A percentile compares a stretch with the other conserved stretches of the same genome.
Evolutionary conservation across 2,329 filamentous ascomycete species (phyloP).

Genomic region (Pseudogymnoascus sp.): DNA sequence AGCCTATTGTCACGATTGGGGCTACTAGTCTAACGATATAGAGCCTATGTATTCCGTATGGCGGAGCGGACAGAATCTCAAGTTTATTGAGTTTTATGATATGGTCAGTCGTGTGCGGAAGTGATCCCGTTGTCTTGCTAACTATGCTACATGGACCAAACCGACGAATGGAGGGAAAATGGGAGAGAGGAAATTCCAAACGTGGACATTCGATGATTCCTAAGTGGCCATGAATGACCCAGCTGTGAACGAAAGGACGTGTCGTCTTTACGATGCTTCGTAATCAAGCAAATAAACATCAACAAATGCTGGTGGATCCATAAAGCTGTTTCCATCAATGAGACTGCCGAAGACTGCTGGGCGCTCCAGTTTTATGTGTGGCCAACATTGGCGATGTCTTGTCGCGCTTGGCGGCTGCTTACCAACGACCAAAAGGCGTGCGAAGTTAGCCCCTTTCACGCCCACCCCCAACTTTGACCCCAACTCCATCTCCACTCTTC

Average conservation of each 20-base stretch:
- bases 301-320: neutral
- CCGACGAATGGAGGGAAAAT: neutral
- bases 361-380: neutral
- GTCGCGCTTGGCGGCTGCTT: constrained; percentile 7
- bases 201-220: neutral
- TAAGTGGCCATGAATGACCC: neutral
- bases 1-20: neutral
- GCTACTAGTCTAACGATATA: neutral
- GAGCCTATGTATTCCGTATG: neutral
- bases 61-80: neutral
- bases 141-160: neutral
- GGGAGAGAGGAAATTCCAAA: neutral
- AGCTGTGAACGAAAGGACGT: neutral
- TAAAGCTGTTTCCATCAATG: constrained; percentile 2
- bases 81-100: neutral
- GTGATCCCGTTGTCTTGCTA: neutral
- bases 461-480: neutral
- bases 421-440: neutral
- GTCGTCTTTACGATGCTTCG: neutral
- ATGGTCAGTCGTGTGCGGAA: neutral
- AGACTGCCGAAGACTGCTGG: neutral
- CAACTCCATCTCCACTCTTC: constrained; percentile 2
- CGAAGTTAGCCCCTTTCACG: neutral
- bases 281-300: constrained; percentile 5
- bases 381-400: constrained; percentile 1